Conservation (phyloP, 345 rosid genomes). For the Limnanthes douglasii region DNA sequence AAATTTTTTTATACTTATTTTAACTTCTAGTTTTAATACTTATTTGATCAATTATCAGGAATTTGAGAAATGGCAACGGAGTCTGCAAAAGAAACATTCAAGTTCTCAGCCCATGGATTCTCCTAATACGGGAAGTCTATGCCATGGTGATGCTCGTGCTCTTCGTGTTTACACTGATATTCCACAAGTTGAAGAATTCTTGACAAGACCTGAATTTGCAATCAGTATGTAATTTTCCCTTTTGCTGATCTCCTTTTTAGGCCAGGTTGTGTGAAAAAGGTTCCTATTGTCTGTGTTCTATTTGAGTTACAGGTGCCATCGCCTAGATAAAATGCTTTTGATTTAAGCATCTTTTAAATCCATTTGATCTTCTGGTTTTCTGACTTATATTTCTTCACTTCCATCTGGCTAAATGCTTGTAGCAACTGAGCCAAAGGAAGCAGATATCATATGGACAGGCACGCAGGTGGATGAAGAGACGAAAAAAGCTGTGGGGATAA, state of each 20-base stretch:
- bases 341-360: too few species aligned
- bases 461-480: conserved; percentile 74
- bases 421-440: conserved; percentile 71
- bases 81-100: conserved; percentile 22
- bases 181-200: conserved; percentile 77
- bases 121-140: conserved; percentile 21
- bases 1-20: not conserved
- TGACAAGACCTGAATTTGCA: conserved; percentile 69
- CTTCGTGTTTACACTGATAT: conserved; percentile 70
- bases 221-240: conserved; percentile 39
- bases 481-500: conserved; percentile 59
- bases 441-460: conserved; percentile 89
- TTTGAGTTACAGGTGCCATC: too few species aligned
- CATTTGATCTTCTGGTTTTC: too few species aligned
- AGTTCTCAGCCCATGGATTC: conserved; percentile 17
- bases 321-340: too few species aligned
- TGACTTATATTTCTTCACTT: conserved; percentile 8
- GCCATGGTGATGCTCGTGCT: conserved; percentile 27
- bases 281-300: too few species aligned
- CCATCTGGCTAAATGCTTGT: conserved; percentile 10
- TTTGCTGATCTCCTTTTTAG: conserved; percentile 6
- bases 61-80: conserved; percentile 42
- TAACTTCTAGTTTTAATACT: conserved; percentile 4
- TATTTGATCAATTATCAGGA: conserved; percentile 28
- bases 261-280: too few species aligned